phyloP scores from a whole-genome alignment of 179 eudicot species.

The Sideroxylon spinosum region DNA sequence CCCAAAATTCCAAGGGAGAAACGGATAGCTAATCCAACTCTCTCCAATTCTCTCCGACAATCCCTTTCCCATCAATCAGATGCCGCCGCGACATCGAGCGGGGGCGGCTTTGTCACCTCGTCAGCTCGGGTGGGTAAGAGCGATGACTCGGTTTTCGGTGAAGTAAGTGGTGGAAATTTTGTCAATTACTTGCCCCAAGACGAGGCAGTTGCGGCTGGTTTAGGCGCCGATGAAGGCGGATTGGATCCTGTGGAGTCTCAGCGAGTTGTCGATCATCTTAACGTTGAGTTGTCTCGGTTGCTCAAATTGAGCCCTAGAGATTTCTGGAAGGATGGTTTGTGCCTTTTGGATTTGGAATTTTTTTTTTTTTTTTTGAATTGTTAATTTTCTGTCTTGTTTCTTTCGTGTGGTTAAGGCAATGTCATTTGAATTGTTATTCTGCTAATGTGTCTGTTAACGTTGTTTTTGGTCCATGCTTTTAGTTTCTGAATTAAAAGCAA shows the following conservation, averaged over 20 bases:
- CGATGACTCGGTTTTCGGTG: constrained; percentile 21
- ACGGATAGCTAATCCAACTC: constrained; percentile 22
- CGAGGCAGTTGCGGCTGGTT: constrained; percentile 88
- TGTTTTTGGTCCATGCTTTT: neutral
- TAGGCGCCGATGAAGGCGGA: constrained; percentile 71
- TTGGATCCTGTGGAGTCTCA: constrained; percentile 81
- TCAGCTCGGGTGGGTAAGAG: constrained; percentile 22
- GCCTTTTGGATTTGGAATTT: neutral
- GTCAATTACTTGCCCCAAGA: constrained; percentile 87
- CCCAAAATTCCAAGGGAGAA: constrained; percentile 24
- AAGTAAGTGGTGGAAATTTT: constrained; percentile 46
- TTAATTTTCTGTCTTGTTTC: neutral
- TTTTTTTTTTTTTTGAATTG: neutral
- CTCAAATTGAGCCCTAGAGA: constrained; percentile 67
- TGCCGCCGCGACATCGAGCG: constrained; percentile 12
- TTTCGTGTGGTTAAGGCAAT: too few relatives aligned
- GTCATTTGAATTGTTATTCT: neutral
- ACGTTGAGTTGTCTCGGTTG: constrained; percentile 60
- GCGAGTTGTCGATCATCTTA: constrained; percentile 76
- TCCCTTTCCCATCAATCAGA: constrained; percentile 23
- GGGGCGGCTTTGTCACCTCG: constrained; percentile 4
- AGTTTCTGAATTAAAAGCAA: too few relatives aligned
- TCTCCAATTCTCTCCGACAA: constrained; percentile 49
- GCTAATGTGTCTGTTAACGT: neutral
- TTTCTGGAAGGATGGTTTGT: constrained; percentile 78